Evolutionary conservation across 2,329 filamentous ascomycete species (phyloP).

Genomic region (Cladosporium sp.): DNA sequence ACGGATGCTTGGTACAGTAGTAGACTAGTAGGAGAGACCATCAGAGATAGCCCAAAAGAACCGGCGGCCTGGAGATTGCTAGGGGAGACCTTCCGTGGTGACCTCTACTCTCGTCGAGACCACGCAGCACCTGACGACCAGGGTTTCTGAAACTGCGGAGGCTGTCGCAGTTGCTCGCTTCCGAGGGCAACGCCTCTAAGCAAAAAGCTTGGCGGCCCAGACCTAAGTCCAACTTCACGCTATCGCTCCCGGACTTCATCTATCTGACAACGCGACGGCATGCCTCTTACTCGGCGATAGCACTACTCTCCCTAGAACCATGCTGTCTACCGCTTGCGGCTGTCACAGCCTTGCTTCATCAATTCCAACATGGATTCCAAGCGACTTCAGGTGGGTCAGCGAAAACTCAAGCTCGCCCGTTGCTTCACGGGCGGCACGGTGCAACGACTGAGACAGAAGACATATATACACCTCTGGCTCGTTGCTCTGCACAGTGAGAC

Average conservation of each 20-base stretch:
- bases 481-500: constrained; percentile 13
- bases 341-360: constrained; percentile 7
- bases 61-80: no score
- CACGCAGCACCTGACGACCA: no score
- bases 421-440: constrained; percentile 8
- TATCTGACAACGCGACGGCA: constrained; percentile 5
- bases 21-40: no score
- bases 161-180: constrained; percentile 9
- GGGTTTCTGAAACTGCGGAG: no score
- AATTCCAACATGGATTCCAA: background rate
- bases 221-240: no score
- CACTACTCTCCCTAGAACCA: background rate
- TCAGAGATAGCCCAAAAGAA: no score
- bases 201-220: background rate
- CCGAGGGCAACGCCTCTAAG: background rate
- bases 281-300: background rate
- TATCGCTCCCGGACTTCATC: background rate
- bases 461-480: constrained; percentile 7
- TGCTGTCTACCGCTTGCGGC: background rate
- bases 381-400: constrained; percentile 9
- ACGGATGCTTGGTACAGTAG: no score
- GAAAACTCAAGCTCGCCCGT: constrained; percentile 5
- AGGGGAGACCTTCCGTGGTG: no score
- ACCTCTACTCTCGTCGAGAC: no score
- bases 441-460: constrained; percentile 12